Conservation (phyloP, 2,329 filamentous ascomycete genomes). For the Penicillium janthinellum region DNA sequence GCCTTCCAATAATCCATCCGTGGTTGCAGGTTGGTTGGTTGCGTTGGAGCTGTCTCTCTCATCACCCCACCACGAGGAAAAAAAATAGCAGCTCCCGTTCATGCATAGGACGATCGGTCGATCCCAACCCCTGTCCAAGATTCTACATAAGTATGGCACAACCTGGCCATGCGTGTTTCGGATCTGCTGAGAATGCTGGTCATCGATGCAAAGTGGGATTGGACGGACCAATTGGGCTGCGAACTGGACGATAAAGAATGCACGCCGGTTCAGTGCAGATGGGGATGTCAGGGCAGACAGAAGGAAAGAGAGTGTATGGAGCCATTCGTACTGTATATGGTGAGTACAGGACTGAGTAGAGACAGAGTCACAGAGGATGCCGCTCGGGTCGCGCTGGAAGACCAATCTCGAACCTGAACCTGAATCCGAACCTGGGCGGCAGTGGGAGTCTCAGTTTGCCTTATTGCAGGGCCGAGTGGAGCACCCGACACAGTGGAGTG, state of each 20-base stretch:
- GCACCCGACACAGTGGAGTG: slow-evolving; percentile 2
- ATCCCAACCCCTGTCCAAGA: slow-evolving; percentile 11
- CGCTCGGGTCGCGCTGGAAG: background rate
- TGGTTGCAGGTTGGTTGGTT: background rate
- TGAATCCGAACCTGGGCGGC: background rate
- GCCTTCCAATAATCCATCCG: background rate
- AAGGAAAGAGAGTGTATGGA: no score
- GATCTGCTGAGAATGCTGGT: slow-evolving; percentile 28
- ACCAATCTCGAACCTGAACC: background rate
- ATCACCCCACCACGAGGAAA: background rate
- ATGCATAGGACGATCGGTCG: slow-evolving; percentile 19
- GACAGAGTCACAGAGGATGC: background rate
- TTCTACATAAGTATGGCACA: background rate
- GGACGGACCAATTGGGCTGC: background rate
- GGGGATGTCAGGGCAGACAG: no score
- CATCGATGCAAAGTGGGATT: slow-evolving; percentile 20
- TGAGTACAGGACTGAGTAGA: background rate
- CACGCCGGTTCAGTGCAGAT: slow-evolving; percentile 1
- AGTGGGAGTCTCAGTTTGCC: slow-evolving; percentile 19
- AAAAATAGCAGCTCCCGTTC: slow-evolving; percentile 3
- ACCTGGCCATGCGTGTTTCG: slow-evolving; percentile 23
- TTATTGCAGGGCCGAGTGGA: slow-evolving; percentile 28
- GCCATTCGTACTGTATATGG: no score
- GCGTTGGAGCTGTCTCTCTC: background rate
- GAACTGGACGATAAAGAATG: background rate